phyloP scores from a whole-genome alignment of 257 asterid species.

The Ehretia macrophylla region DNA sequence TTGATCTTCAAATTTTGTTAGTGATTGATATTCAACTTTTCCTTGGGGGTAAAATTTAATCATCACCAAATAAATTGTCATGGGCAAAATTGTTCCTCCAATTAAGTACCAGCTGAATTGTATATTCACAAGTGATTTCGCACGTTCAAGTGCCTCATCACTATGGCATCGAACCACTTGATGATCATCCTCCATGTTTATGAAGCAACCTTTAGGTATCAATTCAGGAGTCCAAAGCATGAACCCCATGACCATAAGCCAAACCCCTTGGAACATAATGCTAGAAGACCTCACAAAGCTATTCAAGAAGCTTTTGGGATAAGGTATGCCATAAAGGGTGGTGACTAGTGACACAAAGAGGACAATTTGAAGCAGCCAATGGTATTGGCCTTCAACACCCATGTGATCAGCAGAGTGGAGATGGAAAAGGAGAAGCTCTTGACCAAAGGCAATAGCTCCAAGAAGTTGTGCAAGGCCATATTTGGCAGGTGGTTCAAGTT shows the following conservation, averaged over 20 bases:
- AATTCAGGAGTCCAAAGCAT: constrained; percentile 73
- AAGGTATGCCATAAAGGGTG: constrained; percentile 39
- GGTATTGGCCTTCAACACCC: constrained; percentile 89
- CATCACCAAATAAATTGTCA: constrained; percentile 40
- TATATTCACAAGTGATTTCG: constrained; percentile 63
- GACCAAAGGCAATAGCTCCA: constrained; percentile 61
- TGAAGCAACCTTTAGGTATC: constrained; percentile 46
- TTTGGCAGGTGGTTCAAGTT: constrained; percentile 28
- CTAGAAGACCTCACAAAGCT: constrained; percentile 50
- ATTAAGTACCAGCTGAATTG: constrained; percentile 58
- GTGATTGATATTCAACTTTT: constrained; percentile 36
- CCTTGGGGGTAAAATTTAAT: constrained; percentile 25
- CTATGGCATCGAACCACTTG: constrained; percentile 45
- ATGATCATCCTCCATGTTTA: constrained; percentile 40
- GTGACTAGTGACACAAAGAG: constrained; percentile 41
- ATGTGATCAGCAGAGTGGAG: constrained; percentile 77
- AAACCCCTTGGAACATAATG: constrained; percentile 63
- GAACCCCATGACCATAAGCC: constrained; percentile 65
- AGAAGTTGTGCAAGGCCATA: constrained; percentile 47
- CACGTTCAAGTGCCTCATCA: constrained; percentile 54
- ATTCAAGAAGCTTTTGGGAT: constrained; percentile 50
- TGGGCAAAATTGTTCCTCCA: constrained; percentile 25
- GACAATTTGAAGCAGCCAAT: constrained; percentile 58
- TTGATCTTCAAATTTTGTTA: constrained; percentile 25
- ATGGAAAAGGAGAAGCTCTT: constrained; percentile 66